Evolutionary conservation across 768 basidiomycete genomes (phyloP).

Genomic region (Rhodosporidiobolus odoratus): DNA sequence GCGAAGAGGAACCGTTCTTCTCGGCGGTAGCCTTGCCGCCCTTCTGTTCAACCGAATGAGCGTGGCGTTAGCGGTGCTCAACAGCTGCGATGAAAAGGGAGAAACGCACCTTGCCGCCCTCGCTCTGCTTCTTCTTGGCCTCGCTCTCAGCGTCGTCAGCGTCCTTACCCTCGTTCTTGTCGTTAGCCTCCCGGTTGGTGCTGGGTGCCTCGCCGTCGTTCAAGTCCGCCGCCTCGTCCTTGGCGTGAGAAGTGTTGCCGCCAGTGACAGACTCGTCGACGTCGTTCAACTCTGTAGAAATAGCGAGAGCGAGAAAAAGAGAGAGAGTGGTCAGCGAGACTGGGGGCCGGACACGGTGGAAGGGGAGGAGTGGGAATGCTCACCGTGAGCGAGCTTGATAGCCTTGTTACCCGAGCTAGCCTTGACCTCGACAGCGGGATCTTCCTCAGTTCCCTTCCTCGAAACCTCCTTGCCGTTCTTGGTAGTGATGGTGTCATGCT

Average conservation of each 20-base stretch:
- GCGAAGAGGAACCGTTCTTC: background rate
- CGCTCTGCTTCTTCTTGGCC: background rate
- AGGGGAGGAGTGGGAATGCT: too few relatives aligned
- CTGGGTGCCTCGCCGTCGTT: background rate
- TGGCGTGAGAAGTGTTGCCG: constrained; percentile 18
- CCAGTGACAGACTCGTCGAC: constrained; percentile 25
- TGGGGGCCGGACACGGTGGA: too few relatives aligned
- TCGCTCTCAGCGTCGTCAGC: constrained; percentile 9
- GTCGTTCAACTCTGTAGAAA: constrained; percentile 19
- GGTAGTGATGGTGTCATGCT: constrained; percentile 33
- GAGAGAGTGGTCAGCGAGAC: background rate
- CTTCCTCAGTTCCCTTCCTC: constrained; percentile 27
- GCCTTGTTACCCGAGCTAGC: constrained; percentile 30
- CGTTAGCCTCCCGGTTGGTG: constrained; percentile 4
- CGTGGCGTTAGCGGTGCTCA: background rate
- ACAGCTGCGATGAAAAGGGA: background rate
- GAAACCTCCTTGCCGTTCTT: constrained; percentile 33
- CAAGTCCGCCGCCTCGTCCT: constrained; percentile 10
- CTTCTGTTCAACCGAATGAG: background rate
- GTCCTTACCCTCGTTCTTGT: background rate
- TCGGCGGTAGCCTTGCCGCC: background rate
- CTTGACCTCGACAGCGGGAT: constrained; percentile 32
- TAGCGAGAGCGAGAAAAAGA: background rate
- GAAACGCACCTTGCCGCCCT: background rate
- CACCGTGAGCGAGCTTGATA: constrained; percentile 28